Conservation (phyloP, 164 flowering plant species). For the Cinnamomum micranthum region DNA sequence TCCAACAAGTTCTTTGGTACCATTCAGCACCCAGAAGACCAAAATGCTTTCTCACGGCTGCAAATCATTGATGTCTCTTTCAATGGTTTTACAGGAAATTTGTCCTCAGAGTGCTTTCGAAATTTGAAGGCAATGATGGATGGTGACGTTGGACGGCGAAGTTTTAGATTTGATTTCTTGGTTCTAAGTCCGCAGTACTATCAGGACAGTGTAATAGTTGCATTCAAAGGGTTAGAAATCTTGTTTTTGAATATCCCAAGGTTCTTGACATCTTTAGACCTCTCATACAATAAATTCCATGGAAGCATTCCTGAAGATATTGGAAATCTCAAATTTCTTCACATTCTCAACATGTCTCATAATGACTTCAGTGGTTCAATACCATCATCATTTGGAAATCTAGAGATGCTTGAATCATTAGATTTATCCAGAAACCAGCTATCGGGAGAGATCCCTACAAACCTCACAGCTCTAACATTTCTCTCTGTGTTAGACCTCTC, state of each 20-base stretch:
- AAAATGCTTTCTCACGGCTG: constrained; percentile 27
- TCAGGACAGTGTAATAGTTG: constrained; percentile 4
- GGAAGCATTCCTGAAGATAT: constrained; percentile 1
- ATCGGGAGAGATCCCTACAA: constrained; percentile 11
- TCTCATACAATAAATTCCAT: constrained; percentile 10
- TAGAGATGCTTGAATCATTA: neutral
- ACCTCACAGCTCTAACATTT: constrained; percentile 9
- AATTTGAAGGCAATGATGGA: constrained; percentile 42
- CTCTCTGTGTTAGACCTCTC: constrained; percentile 16
- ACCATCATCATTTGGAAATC: constrained; percentile 9
- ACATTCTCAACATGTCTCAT: neutral
- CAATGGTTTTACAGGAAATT: constrained; percentile 39
- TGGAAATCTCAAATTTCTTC: constrained; percentile 3
- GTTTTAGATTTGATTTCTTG: neutral
- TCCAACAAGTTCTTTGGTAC: constrained; percentile 45
- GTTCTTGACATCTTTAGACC: constrained; percentile 5
- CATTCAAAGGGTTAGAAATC: constrained; percentile 4
- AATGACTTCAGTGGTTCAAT: constrained; percentile 11
- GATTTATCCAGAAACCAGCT: constrained; percentile 14
- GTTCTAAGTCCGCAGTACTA: neutral
- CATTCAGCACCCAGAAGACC: no score
- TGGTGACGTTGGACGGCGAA: neutral
- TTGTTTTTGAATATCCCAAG: constrained; percentile 2
- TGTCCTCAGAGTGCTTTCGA: constrained; percentile 17
- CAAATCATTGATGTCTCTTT: constrained; percentile 50